Percentiles rank a stretch among this genome's conserved stretches.
These are phyloP conservation scores for Cyathus striatus DNA, from an alignment of 768 basidiomycete species.

Conservation along the genomic window DNA sequence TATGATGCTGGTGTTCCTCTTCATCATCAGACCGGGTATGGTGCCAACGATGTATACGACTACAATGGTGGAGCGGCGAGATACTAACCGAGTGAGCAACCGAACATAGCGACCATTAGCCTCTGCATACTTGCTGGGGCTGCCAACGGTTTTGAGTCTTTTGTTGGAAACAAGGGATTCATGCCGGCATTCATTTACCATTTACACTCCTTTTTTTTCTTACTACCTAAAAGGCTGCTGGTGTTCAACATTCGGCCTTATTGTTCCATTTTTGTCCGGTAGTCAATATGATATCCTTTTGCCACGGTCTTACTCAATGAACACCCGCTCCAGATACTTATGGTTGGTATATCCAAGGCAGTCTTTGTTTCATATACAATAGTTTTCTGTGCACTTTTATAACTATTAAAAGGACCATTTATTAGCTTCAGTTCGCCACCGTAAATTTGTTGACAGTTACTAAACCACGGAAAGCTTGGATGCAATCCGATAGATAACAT, in stretches of 20 bases:
- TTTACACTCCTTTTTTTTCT: conserved; percentile 8
- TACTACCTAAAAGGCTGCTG: conserved; percentile 21
- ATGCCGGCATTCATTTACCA: conserved; percentile 11
- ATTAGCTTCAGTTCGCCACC: no score
- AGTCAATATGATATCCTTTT: no score
- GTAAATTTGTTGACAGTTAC: no score
- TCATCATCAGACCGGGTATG: conserved; percentile 52
- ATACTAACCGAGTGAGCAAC: conserved; percentile 9
- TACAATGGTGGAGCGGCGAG: conserved; percentile 16
- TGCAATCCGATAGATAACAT: no score
- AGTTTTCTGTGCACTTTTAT: no score
- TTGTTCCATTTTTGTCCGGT: no score
- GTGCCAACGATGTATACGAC: conserved; percentile 28
- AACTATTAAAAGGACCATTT: no score
- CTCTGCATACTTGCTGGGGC: background rate
- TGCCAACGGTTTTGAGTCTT: background rate
- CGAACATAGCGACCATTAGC: background rate
- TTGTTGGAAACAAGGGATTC: background rate
- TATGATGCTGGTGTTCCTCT: conserved; percentile 59
- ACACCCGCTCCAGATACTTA: conserved; percentile 9
- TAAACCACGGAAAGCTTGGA: no score
- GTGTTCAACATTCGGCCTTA: no score
- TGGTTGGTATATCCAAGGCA: background rate
- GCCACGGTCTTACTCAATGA: no score
- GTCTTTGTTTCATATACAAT: conserved; percentile 1